A percentile compares a stretch with the other conserved stretches of the same genome.
Conservation (phyloP, 2,329 filamentous ascomycete genomes). For the Cadophora luteo-olivacea region DNA sequence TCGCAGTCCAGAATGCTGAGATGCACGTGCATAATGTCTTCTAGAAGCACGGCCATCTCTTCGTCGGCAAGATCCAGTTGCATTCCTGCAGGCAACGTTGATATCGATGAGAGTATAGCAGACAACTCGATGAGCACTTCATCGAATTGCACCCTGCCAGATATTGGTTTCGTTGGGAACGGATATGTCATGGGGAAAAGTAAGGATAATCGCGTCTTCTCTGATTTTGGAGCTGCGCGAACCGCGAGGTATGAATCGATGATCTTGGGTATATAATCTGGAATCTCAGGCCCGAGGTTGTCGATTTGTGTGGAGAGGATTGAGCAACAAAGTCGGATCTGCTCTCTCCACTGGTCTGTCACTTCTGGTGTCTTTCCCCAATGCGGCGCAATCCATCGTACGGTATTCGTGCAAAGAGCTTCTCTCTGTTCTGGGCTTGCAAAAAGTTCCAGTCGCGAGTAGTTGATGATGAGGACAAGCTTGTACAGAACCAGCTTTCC, state of each 20-base stretch:
- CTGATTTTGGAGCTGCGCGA: conserved; percentile 58
- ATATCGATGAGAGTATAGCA: conserved; percentile 82
- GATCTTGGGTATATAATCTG: conserved; percentile 89
- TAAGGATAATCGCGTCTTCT: conserved; percentile 76
- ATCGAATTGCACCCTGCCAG: conserved; percentile 69
- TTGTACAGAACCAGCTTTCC: conserved; percentile 94
- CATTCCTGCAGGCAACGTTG: conserved; percentile 75
- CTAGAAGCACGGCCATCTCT: conserved; percentile 76
- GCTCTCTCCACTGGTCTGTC: conserved; percentile 87
- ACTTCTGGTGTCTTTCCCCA: conserved; percentile 81
- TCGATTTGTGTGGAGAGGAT: conserved; percentile 87
- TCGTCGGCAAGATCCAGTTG: conserved; percentile 77
- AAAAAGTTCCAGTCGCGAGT: conserved; percentile 83
- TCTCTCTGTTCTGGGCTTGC: conserved; percentile 76
- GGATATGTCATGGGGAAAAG: conserved; percentile 91
- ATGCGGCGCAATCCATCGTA: conserved; percentile 90
- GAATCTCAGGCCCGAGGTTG: conserved; percentile 79
- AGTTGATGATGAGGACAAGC: conserved; percentile 90
- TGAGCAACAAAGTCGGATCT: conserved; percentile 91
- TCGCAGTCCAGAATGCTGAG: conserved; percentile 89
- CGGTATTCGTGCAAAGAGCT: conserved; percentile 79
- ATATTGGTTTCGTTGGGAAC: conserved; percentile 76
- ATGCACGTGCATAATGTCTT: conserved; percentile 82
- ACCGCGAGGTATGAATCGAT: conserved; percentile 88
- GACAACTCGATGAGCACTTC: conserved; percentile 90